Percentiles rank a stretch among this genome's conserved stretches.
Conservation (phyloP, 495 filamentous ascomycete species). For the Lentithecium fluviatile region DNA sequence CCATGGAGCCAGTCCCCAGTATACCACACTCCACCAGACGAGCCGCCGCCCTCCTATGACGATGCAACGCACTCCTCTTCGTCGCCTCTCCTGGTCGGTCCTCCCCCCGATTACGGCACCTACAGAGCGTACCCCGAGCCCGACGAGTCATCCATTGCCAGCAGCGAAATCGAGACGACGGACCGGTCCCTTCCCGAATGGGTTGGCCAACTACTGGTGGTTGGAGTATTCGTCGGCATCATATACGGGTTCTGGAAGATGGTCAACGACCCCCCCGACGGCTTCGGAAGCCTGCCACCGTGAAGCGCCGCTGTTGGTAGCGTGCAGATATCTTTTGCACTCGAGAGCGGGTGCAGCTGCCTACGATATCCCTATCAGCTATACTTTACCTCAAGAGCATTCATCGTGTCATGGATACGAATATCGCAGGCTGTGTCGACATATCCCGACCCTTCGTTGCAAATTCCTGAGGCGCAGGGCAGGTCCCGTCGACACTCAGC, state of each 20-base stretch:
- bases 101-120: constrained; percentile 30
- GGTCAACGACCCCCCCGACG: constrained; percentile 20
- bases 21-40: constrained; percentile 23
- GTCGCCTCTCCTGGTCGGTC: constrained; percentile 30
- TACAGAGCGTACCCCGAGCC: constrained; percentile 20
- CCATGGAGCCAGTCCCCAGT: background rate
- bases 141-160: constrained; percentile 14
- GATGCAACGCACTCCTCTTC: constrained; percentile 24
- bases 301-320: background rate
- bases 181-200: constrained; percentile 24
- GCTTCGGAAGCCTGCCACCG: background rate
- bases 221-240: constrained; percentile 25
- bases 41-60: constrained; percentile 31
- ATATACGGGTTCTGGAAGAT: constrained; percentile 30
- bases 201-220: constrained; percentile 30
- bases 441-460: too few species aligned
- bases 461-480: too few species aligned
- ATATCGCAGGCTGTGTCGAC: too few species aligned
- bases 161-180: constrained; percentile 20
- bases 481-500: too few species aligned
- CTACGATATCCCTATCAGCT: too few species aligned
- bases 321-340: too few species aligned
- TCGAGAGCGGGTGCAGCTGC: too few species aligned
- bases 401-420: too few species aligned
- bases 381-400: too few species aligned